Evolutionary conservation across 768 basidiomycete genomes (phyloP).

Genomic region (Cystobasidium ongulense): DNA sequence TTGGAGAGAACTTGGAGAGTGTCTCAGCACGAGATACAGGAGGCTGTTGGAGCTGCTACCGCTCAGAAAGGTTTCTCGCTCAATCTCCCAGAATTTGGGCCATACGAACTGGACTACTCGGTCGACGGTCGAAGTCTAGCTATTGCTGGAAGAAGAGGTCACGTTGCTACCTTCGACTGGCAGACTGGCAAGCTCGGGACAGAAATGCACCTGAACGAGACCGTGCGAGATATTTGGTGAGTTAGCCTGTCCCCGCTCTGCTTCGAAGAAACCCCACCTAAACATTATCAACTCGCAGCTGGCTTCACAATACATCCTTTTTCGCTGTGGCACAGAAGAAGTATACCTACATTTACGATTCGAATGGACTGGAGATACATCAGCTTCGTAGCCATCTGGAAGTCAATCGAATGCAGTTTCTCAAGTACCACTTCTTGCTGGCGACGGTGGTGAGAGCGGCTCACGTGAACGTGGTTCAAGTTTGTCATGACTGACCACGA

Average conservation of each 20-base stretch:
- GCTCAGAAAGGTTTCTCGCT: conserved; percentile 57
- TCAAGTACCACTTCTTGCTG: conserved; percentile 92
- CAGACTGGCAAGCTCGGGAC: conserved; percentile 73
- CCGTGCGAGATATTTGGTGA: conserved; percentile 82
- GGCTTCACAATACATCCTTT: conserved; percentile 83
- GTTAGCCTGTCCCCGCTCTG: conserved; percentile 43
- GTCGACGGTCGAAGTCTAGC: conserved; percentile 85
- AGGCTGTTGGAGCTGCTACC: conserved; percentile 43
- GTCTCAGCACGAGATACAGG: conserved; percentile 65
- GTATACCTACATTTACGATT: conserved; percentile 92
- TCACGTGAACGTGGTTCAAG: background rate
- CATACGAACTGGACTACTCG: conserved; percentile 75
- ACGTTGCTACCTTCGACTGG: conserved; percentile 91
- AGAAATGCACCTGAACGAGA: conserved; percentile 82
- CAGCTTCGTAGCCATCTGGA: conserved; percentile 75
- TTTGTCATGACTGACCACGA: background rate
- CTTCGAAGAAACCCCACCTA: background rate
- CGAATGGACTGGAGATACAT: conserved; percentile 85
- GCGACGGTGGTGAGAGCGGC: conserved; percentile 62
- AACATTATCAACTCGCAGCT: conserved; percentile 51
- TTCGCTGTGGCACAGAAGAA: conserved; percentile 94
- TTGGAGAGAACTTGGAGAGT: conserved; percentile 87
- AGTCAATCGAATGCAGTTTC: conserved; percentile 77
- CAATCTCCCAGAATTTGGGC: conserved; percentile 69
- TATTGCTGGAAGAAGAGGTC: conserved; percentile 70